Evolutionary conservation across 306 rosid genomes (phyloP), one percentile per base, ranked within the genome.

Genomic region (Prunus mongolica): DNA sequence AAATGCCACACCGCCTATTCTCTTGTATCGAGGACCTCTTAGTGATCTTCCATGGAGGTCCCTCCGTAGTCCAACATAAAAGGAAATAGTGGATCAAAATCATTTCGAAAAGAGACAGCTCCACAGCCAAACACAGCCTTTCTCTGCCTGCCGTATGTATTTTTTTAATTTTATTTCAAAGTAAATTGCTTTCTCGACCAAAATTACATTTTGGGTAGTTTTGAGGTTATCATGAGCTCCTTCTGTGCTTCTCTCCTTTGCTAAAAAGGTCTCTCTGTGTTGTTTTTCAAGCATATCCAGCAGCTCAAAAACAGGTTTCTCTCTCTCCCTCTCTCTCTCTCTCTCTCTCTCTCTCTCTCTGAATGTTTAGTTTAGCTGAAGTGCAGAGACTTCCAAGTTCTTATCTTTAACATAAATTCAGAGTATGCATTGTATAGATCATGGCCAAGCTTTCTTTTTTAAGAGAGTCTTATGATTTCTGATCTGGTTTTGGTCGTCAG

Each of bases 21-120:
- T 89, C 94, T 93, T 86, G 72, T 86, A 84, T 90, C 97, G 97
- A 93, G 97, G 88, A 85, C 72, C 85, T 78, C 80, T 66, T 55
- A 30, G 61, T 82, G 56, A 73, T 71, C 77, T 78, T 86, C 86
- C 84, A 88, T 84, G 82, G 84, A 80, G 82, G 66, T 78, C 84
- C 81, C 69, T 51, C 52, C 51, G 62, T 65, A 38, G 38, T 71
- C 69, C 76, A 69, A 32, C 56, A 49, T 72, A 60, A 67, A 76
- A 61, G 69, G 69, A 54, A 58, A 76, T 67, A 51, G 65, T 65
- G 73, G 50, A 75, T 82, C 63, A 55, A 52, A 28, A 44, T 79
- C 80, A 69, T 81, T 78, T 80, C 82, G 49, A 76, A 38, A 54
- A 27, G 13, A 45, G 67, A 51, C 38, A n/a, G 51, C 20, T 72